Evolutionary conservation across 176 grass and related monocot genomes (phyloP).

Genomic region (Carex pumila): DNA sequence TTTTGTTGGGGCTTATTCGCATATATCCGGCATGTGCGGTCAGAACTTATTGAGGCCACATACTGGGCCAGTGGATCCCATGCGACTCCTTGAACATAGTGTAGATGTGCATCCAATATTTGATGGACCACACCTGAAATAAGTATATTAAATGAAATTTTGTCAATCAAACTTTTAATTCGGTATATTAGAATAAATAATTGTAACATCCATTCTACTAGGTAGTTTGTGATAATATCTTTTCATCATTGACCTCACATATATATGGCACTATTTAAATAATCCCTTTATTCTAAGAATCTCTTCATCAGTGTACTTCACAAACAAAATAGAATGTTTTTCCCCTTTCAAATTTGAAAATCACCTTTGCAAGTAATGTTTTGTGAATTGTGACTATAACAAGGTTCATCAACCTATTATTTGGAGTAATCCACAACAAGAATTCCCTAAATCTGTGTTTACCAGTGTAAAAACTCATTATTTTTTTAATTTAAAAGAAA

Average conservation of each 20-base stretch:
- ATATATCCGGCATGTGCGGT: conserved; percentile 88
- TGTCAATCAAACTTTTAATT: background rate
- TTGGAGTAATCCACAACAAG: background rate
- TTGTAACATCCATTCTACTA: background rate
- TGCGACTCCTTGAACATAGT: conserved; percentile 96
- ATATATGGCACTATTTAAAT: background rate
- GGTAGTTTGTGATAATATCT: background rate
- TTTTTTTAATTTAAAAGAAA: background rate
- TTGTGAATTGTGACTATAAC: background rate
- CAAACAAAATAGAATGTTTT: background rate
- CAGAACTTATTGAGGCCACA: conserved; percentile 86
- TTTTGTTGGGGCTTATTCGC: conserved; percentile 79
- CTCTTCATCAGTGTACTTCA: background rate
- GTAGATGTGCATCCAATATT: conserved; percentile 83
- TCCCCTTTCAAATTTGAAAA: background rate
- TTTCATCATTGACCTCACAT: background rate
- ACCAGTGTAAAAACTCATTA: background rate
- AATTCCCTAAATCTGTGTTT: background rate
- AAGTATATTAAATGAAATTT: background rate
- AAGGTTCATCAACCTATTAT: background rate
- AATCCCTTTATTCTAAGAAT: background rate
- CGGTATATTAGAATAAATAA: background rate
- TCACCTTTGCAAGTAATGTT: background rate
- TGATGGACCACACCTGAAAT: conserved; percentile 63
- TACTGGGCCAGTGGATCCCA: conserved; percentile 95